Base-by-base conservation (phyloP, 169 alveolate species). In the Babesia caballi region DNA sequence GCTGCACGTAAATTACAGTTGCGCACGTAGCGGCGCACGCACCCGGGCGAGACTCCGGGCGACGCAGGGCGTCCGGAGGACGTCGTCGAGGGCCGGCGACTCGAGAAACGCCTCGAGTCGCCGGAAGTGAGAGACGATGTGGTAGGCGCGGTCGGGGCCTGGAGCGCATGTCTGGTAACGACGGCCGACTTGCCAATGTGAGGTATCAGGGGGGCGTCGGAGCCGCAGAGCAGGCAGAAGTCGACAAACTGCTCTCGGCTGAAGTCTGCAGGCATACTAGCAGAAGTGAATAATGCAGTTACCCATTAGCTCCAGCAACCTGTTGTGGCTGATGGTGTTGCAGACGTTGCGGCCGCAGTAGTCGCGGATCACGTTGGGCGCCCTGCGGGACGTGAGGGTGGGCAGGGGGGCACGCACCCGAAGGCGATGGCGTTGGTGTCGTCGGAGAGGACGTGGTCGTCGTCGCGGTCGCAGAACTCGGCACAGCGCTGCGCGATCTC, bases 301-400 rank as follows among this genome's bases (percentile, higher is more conserved):
- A 74, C 84, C 76, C 51, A 74, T 57, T n/a, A 58, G 14, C 1
- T 77, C 56, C 38, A 77, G 68, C 67, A 77, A 19, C 23, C 33
- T 35, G 35, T 9, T 15, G 9, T 77, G 85, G 30, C 67, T 77
- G 9, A 77, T 66, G 23, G 73, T 59, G 54, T 42, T 77, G 41
- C 78, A 56, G 3, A 60, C 72, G 49, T 66, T 77, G 17, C 60
- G 27, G 36, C 85, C 85, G 33, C 58, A 63, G 28, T 65, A 77
- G 63, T 77, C 81, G 12, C 85, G 36, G 21, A 77, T 77, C 14
- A 77, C 85, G 42, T 77, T 77, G n/a, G 85, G 85, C 47, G 85
- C 85, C 14, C 85, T 67, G 52, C 11, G 30, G n/a, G 32, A 33
- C 30, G 12, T 14, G 3, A 32, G 25, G 36, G 30, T 17, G 30